Conservation (phyloP, 1,284 basidiomycete genomes). For the Ganoderma multipileum region DNA sequence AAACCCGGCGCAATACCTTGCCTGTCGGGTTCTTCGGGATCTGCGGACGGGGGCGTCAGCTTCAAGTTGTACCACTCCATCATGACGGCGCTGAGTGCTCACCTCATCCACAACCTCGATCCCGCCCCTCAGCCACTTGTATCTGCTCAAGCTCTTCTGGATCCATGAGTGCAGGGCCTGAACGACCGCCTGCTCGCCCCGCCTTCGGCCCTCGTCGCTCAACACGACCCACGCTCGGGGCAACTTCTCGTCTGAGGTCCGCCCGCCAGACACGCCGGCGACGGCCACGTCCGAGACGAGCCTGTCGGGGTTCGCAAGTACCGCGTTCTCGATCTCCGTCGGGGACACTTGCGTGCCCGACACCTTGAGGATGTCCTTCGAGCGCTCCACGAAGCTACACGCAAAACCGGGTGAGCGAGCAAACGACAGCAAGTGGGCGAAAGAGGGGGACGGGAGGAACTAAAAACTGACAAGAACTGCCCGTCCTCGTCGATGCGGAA, state of each 20-base stretch:
- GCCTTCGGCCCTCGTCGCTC: constrained; percentile 54
- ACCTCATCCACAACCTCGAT: constrained; percentile 70
- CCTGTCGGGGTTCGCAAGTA: constrained; percentile 62
- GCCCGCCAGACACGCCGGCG: constrained; percentile 72
- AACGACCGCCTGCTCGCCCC: constrained; percentile 51
- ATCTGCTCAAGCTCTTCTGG: constrained; percentile 65
- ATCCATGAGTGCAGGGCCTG: constrained; percentile 64
- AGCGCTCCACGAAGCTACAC: constrained; percentile 63
- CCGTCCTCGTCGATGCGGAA: constrained; percentile 65
- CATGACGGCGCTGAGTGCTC: constrained; percentile 25
- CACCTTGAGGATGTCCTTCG: constrained; percentile 77
- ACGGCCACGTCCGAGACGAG: constrained; percentile 69
- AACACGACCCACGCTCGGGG: constrained; percentile 80
- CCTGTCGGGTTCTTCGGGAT: constrained; percentile 78
- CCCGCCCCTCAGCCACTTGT: constrained; percentile 76
- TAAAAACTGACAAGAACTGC: constrained; percentile 71
- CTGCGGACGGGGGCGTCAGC: constrained; percentile 38
- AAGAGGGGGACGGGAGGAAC: too few relatives aligned
- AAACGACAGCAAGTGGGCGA: too few relatives aligned
- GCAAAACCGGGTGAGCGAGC: neutral
- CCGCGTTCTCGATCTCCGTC: constrained; percentile 70
- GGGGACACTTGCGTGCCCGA: constrained; percentile 80
- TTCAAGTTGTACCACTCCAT: neutral
- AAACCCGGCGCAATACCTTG: constrained; percentile 63
- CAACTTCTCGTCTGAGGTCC: constrained; percentile 69